Evolutionary conservation across 2,329 filamentous ascomycete species (phyloP).

Genomic region (Cladophialophora bantiana): DNA sequence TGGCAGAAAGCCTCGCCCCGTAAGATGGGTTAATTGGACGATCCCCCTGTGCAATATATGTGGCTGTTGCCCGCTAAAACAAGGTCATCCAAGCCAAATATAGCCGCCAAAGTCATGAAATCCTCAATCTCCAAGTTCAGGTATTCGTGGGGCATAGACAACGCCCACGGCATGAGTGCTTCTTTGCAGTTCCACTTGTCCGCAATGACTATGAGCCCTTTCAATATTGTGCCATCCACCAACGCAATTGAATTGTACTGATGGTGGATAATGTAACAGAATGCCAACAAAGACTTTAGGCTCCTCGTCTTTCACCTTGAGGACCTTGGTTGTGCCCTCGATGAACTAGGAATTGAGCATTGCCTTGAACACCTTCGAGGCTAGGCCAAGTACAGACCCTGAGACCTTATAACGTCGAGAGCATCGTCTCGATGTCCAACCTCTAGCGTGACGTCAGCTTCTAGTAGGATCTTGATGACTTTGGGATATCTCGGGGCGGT

Average conservation of each 20-base stretch:
- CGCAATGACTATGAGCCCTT: constrained; percentile 2
- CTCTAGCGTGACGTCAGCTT: constrained; percentile 4
- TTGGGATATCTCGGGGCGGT: neutral
- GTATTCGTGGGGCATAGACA: neutral
- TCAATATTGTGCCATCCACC: neutral
- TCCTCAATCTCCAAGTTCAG: neutral
- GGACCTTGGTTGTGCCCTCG: constrained; percentile 4
- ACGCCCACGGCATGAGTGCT: constrained; percentile 5
- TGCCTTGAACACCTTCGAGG: constrained; percentile 11
- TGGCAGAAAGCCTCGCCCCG: neutral
- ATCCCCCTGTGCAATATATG: neutral
- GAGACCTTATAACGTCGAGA: constrained; percentile 6
- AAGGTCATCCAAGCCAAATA: neutral
- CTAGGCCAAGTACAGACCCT: constrained; percentile 1
- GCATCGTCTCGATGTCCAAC: constrained; percentile 3
- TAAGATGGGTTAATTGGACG: neutral
- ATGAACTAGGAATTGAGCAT: constrained; percentile 14
- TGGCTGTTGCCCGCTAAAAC: neutral
- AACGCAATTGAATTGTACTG: neutral
- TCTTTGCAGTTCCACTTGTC: constrained; percentile 6
- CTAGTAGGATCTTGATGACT: constrained; percentile 3
- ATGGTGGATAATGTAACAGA: constrained; percentile 7
- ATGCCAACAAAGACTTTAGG: constrained; percentile 6
- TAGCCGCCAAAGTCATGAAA: neutral
- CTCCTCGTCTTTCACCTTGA: constrained; percentile 5